These are phyloP conservation scores for Lipomyces spencermartinsiae DNA, from an alignment of 805 yeast species.

Conservation along the genomic window DNA sequence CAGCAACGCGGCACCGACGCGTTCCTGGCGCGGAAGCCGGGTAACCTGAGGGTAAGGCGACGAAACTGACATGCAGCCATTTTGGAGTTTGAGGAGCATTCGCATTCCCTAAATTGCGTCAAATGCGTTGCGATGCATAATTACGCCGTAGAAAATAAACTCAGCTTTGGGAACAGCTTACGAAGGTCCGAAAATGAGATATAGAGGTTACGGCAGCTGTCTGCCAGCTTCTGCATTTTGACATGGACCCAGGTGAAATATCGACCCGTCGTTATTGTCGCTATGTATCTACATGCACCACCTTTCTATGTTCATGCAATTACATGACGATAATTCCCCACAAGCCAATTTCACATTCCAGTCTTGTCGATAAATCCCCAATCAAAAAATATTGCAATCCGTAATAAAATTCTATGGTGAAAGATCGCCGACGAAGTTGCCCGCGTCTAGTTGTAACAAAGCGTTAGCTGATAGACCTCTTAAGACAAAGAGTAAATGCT, in stretches of 20 bases:
- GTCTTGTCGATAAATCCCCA: not conserved
- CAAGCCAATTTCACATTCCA: not conserved
- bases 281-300: not conserved
- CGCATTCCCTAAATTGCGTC: not conserved
- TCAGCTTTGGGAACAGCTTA: too few species aligned
- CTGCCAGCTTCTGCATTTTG: too few species aligned
- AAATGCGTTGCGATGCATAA: too few species aligned
- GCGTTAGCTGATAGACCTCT: not conserved
- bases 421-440: slow-evolving; percentile 42
- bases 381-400: not conserved
- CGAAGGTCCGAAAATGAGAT: too few species aligned
- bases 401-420: not conserved
- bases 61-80: too few species aligned
- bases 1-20: not conserved
- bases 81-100: too few species aligned
- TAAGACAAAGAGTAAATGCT: not conserved
- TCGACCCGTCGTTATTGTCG: not conserved
- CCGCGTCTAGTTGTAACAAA: slow-evolving; percentile 32
- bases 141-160: too few species aligned
- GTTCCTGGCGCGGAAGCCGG: too few species aligned
- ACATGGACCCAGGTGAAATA: not conserved
- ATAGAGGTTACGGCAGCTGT: too few species aligned
- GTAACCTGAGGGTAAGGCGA: too few species aligned
- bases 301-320: not conserved
- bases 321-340: not conserved